These are phyloP conservation scores for Sporothrix pseudoabietina DNA, from an alignment of 2,329 filamentous ascomycete genomes.

Conservation along the genomic window DNA sequence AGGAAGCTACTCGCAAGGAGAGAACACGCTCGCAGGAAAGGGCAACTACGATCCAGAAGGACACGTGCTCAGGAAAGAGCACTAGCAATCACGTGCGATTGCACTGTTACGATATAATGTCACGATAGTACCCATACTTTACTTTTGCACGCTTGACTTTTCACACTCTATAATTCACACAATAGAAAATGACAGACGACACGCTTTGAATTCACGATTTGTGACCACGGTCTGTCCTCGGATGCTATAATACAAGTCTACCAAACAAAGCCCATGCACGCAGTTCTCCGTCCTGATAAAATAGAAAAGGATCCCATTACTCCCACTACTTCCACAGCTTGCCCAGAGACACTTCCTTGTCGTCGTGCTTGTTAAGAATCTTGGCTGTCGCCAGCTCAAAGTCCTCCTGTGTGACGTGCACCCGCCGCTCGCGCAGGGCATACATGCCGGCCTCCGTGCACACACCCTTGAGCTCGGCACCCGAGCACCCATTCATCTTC, in stretches of 20 bases:
- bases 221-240: conserved; percentile 12
- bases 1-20: not conserved
- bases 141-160: too few relatives aligned
- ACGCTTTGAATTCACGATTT: conserved; percentile 20
- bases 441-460: conserved; percentile 99
- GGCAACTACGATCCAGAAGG: not conserved
- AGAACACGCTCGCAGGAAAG: not conserved
- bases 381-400: conserved; percentile 98
- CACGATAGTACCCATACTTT: not conserved
- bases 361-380: conserved; percentile 99
- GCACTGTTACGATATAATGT: not conserved
- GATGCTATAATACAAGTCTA: conserved; percentile 25
- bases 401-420: conserved; percentile 98
- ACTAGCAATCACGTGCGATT: not conserved
- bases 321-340: conserved; percentile 63
- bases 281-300: not conserved
- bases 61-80: not conserved
- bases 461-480: conserved; percentile 96
- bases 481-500: conserved; percentile 99
- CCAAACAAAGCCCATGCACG: conserved; percentile 2
- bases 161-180: not conserved
- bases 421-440: conserved; percentile 87
- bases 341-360: conserved; percentile 85
- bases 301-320: not conserved
- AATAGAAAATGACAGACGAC: conserved; percentile 9